These are phyloP conservation scores for Botrytis sinoallii DNA, from an alignment of 2,329 filamentous ascomycete species.

Conservation along the genomic window DNA sequence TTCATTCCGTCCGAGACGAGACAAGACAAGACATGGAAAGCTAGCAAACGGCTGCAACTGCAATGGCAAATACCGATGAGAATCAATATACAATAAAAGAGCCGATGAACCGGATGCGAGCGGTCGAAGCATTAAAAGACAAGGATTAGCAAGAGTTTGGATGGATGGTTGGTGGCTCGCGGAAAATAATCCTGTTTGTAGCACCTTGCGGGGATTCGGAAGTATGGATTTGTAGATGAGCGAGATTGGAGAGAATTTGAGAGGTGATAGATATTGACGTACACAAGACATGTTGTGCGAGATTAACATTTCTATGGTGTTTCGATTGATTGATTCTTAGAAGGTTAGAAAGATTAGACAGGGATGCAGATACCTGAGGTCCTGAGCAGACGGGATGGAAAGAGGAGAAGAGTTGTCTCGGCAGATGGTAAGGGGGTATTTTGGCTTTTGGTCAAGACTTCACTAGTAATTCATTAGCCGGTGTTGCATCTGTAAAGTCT, in stretches of 20 bases:
- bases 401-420: neutral
- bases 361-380: neutral
- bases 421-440: neutral
- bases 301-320: neutral
- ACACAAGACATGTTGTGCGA: neutral
- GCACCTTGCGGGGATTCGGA: neutral
- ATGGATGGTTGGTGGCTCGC: neutral
- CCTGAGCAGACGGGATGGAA: neutral
- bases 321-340: neutral
- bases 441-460: neutral
- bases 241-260: slow-evolving; percentile 2
- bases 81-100: neutral
- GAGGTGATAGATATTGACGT: slow-evolving; percentile 4
- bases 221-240: neutral
- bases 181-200: neutral
- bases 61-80: neutral
- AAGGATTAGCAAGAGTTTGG: neutral
- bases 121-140: neutral
- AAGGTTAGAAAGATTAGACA: neutral
- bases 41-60: neutral
- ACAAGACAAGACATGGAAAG: neutral
- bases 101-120: neutral
- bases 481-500: neutral
- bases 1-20: neutral
- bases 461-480: neutral